Base-by-base conservation (phyloP, 257 asterid species). In the Thymus mandschuricus region DNA sequence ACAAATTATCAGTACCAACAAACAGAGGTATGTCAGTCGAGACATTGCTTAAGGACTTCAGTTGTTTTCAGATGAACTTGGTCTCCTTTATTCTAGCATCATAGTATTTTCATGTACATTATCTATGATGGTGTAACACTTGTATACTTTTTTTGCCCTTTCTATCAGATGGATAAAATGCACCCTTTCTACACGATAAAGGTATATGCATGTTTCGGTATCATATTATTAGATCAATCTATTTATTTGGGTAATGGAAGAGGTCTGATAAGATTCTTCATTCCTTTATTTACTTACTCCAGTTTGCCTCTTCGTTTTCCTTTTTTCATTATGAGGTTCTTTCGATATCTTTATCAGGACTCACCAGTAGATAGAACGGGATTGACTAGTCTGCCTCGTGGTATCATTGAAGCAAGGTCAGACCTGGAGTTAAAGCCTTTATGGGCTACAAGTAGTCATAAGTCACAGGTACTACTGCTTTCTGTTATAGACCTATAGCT, bases 391-490 rank as follows among this genome's bases (percentile, higher is more conserved):
- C 81, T 94, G 78, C 99, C 99, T 68, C 96, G 59, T 33, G 97
- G 97, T 60, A 94, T 94, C 61, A 81, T 89, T 34, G 86, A 91
- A 76, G 82, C 87, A 41, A 78, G 69, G 72, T 87, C 99, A 30
- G 99, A 94, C 84, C 90, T 91, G 79, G 97, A 94, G 80, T 79
- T 88, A 60, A 94, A 89, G 89, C 99, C 99, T 76, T 71, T 94
- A 46, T 94, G 99, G 99, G 71, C 80, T 60, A 71, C 89, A 33
- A 84, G 85, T 78, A 83, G 79, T 81, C 85, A 86, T 67, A 84
- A 81, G 77, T 78, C 89, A 12, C 82, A 87, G 96, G 96, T 87
- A 45, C 80, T 65, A 56, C 49, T 38, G 3, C 81, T 66, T 69
- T 11, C 64, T 15, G 59, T 38, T 38, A 38, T 38, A 38, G 41